Conservation (phyloP, 2,329 filamentous ascomycete species). For the Fusarium brachygibbosum region DNA sequence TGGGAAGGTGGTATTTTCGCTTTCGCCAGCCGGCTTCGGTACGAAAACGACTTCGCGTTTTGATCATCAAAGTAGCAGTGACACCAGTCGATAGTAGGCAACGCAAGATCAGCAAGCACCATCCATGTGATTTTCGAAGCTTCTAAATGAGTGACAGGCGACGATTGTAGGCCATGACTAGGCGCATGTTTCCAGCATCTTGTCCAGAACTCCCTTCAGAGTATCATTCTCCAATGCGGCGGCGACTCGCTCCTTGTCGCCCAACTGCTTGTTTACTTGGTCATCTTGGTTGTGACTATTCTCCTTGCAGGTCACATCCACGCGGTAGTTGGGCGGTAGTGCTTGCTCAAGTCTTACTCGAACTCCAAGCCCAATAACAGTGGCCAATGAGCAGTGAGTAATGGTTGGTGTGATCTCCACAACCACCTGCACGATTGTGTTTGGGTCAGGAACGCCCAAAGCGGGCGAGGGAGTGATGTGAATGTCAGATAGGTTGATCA, state of each 20-base stretch:
- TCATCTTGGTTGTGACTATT: conserved; percentile 96
- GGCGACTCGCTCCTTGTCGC: conserved; percentile 95
- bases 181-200: conserved; percentile 91
- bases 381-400: conserved; percentile 95
- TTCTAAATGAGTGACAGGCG: conserved; percentile 5
- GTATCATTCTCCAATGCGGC: conserved; percentile 95
- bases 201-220: conserved; percentile 86
- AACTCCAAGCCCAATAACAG: conserved; percentile 94
- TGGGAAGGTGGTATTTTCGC: conserved; percentile 31
- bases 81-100: neutral
- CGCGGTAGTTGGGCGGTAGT: conserved; percentile 88
- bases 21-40: conserved; percentile 13
- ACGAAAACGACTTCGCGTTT: conserved; percentile 18
- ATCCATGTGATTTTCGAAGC: conserved; percentile 7
- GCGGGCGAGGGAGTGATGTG: conserved; percentile 69
- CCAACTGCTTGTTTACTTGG: conserved; percentile 96
- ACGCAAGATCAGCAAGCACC: conserved; percentile 14
- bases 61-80: conserved; percentile 1
- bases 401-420: conserved; percentile 97
- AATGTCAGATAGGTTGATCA: conserved; percentile 97
- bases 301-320: conserved; percentile 95
- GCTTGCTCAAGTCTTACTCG: conserved; percentile 91
- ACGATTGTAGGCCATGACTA: conserved; percentile 50
- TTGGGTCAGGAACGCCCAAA: conserved; percentile 58
- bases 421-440: conserved; percentile 77